Base-by-base conservation (phyloP, 306 rosid genomes). In the Luffa aegyptiaca region DNA sequence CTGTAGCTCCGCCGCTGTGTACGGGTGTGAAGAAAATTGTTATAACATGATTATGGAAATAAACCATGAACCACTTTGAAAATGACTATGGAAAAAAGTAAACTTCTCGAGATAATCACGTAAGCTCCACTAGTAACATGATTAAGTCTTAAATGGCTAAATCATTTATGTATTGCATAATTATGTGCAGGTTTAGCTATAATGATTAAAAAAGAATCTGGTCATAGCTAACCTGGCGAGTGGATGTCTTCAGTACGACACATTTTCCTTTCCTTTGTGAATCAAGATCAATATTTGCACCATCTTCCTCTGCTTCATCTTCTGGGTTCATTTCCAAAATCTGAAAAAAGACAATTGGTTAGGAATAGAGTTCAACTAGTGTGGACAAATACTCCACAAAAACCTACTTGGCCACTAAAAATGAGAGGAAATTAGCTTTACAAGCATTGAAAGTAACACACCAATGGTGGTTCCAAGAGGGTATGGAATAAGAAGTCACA, bases 281-380 rank as follows among this genome's bases (percentile, higher is more conserved):
- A 84, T 95, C 97, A 77, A 95, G 97, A 83, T 95, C 99, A 81
- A 95, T 93, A 80, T 93, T 95, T 4, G 97, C 99, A 74, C 97
- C 97, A 81, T 93, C 97, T 79, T 93, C 99, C 81, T 93, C 97
- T 7, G 96, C 99, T 75, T 95, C 99, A 66, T 90, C 98, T 84
- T 93, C 97, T 10, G 99, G 97, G 78, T 95, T 90, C 99, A 95
- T 91, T 81, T 95, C 99, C 88, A 95, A 86, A 75, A 95, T 95
- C 99, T 95, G 76, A 39, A 85, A 33, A 56, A 11, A 79, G 11
- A 20, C 49, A 71, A 55, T 11, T 11, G 7, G 17, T 42, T 12
- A 12, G 10, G 55, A 52, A 55, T 36, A 39, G 52, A 56, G 39
- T 37, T 53, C 68, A 56, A 18, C 18, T 18, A 56, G 36, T 56